Evolutionary conservation across 2,329 filamentous ascomycete genomes (phyloP).

Genomic region (Fusarium abutilonis): DNA sequence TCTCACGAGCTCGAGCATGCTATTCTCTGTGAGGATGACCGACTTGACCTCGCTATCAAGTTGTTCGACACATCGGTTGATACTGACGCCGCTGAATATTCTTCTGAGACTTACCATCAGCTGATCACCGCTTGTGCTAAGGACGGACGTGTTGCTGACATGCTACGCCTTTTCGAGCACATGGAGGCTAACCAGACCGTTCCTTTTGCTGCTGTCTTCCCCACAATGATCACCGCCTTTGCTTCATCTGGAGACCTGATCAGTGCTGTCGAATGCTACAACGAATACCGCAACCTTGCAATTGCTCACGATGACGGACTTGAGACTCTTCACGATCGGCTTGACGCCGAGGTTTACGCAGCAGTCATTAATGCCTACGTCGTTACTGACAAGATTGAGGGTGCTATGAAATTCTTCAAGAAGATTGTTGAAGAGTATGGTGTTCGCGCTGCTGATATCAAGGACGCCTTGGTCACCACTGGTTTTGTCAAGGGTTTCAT

Average conservation of each 20-base stretch:
- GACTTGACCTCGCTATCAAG: slow-evolving; percentile 83
- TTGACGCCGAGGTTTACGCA: slow-evolving; percentile 88
- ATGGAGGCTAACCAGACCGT: slow-evolving; percentile 82
- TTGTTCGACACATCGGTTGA: slow-evolving; percentile 81
- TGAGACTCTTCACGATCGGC: slow-evolving; percentile 72
- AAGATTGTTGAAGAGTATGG: slow-evolving; percentile 75
- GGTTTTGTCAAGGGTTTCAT: slow-evolving; percentile 85
- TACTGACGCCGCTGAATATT: slow-evolving; percentile 71
- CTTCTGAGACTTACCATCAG: slow-evolving; percentile 83
- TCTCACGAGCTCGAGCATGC: slow-evolving; percentile 89
- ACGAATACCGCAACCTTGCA: slow-evolving; percentile 91
- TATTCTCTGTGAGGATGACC: slow-evolving; percentile 87
- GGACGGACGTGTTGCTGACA: slow-evolving; percentile 82
- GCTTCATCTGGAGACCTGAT: slow-evolving; percentile 81
- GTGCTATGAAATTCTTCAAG: slow-evolving; percentile 85
- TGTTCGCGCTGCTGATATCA: slow-evolving; percentile 69
- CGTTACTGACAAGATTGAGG: slow-evolving; percentile 79
- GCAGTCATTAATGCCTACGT: slow-evolving; percentile 92
- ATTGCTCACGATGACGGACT: slow-evolving; percentile 82
- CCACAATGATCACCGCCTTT: slow-evolving; percentile 95
- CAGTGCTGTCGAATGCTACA: slow-evolving; percentile 93
- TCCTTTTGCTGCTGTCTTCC: slow-evolving; percentile 84
- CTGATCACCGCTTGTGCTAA: slow-evolving; percentile 89
- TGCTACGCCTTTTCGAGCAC: slow-evolving; percentile 90
- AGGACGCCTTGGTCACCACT: slow-evolving; percentile 74